Evolutionary conservation across 2,329 filamentous ascomycete genomes (phyloP), one percentile per base, ranked within the genome.

Genomic region (Arachnomyces sp.): DNA sequence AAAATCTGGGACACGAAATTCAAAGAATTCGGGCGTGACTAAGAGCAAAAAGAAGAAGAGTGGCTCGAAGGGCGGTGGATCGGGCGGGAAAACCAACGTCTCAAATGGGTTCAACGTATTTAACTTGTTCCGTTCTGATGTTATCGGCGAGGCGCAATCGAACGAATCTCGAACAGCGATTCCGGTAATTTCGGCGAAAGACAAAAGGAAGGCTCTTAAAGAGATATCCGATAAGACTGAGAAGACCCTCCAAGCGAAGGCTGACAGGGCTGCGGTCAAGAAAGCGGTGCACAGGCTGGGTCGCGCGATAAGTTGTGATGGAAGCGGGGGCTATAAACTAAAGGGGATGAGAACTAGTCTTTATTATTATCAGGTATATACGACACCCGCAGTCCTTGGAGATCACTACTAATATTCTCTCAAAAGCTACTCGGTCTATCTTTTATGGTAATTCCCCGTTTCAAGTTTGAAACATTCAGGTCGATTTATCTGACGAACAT

Each of bases 281-380:
- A 39, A 53, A 4, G 58, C 58, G 2, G 52, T 52, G 1, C 53
- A 41, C 32, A 55, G 52, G 17, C 65, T 66, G 30, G 47, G 38
- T 0, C 45, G 43, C 6, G 35, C 34, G 2, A 52, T 58, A 0
- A 56, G 38, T 39, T 43, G 44, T 16, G 55, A 64, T 34, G 53
- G 53, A 2, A 41, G 54, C 11, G 55, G 54, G 0, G 55, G 52
- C 1, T 67, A 60, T 58, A 49, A 43, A 17, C 50, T 62, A 2
- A 49, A 46, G 18, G 55, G 57, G 2, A 52, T 66, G 43, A 52
- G 51, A 8, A 56, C 56, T 2, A 55, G 54, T 14, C 39, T 66
- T 3, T 59, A 56, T 31, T 49, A 60, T 40, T 56, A 64, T 40
- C 63, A 66, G 51, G 58, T 59, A n/a, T 40, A 13, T 46, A 17